Evolutionary conservation across 2,329 filamentous ascomycete genomes (phyloP).

Genomic region (Talaromyces verruculosus): DNA sequence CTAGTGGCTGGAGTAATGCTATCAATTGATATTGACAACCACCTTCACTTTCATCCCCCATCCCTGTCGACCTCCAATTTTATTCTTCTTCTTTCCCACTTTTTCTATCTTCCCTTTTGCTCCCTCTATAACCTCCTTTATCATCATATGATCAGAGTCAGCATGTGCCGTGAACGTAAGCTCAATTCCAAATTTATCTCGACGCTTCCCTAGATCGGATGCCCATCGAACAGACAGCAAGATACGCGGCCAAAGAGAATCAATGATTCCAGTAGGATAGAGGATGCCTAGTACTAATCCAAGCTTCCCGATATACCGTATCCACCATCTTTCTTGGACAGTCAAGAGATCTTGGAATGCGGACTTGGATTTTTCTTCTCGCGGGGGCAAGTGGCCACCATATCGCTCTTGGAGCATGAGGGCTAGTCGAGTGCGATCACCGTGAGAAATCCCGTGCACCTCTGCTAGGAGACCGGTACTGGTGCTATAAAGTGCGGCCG

Average conservation of each 20-base stretch:
- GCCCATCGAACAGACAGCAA: slow-evolving; percentile 31
- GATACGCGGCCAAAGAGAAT: slow-evolving; percentile 10
- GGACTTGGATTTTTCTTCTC: slow-evolving; percentile 56
- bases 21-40: slow-evolving; percentile 7
- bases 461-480: slow-evolving; percentile 66
- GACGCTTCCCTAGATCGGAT: slow-evolving; percentile 43
- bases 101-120: slow-evolving; percentile 52
- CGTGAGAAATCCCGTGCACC: slow-evolving; percentile 73
- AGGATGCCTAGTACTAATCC: slow-evolving; percentile 54
- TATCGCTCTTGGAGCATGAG: slow-evolving; percentile 72
- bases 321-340: slow-evolving; percentile 63
- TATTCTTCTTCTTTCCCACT: slow-evolving; percentile 61
- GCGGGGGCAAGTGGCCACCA: slow-evolving; percentile 63
- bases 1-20: neutral
- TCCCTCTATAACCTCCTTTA: slow-evolving; percentile 35
- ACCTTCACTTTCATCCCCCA: slow-evolving; percentile 14
- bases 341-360: slow-evolving; percentile 56
- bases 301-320: slow-evolving; percentile 64
- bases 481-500: slow-evolving; percentile 69
- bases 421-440: slow-evolving; percentile 67
- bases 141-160: slow-evolving; percentile 44
- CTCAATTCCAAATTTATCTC: slow-evolving; percentile 41
- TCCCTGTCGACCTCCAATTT: slow-evolving; percentile 33
- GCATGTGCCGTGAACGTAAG: slow-evolving; percentile 45
- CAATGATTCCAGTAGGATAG: slow-evolving; percentile 58